Base-by-base conservation (phyloP, 1,139 yeast species). In the Taphrina wiesneri region DNA sequence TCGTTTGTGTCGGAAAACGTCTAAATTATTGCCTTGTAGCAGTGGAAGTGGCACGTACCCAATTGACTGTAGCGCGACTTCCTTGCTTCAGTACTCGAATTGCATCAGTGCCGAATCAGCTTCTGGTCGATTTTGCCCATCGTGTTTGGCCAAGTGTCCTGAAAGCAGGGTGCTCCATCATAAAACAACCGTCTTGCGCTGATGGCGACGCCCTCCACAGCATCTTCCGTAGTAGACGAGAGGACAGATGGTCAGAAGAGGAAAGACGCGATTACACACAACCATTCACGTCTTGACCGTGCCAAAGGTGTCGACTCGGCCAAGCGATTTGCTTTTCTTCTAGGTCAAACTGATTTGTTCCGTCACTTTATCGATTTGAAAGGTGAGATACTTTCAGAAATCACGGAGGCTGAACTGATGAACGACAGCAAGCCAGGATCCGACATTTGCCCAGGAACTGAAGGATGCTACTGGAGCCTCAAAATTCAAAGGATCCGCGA, bases 321-420 rank as follows among this genome's bases (percentile, higher is more conserved):
- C 9, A 85, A 82, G 71, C 80, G 98, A 68, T 90, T 90, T 80
- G 86, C 86, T 73, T 90, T 92, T 74, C 80, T 93, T 61, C 78
- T 93, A 62, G 91, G 96, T 0, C 79, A 92, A 56, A 89, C 96
- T 5, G 71, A 71, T 59, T 78, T 92, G 68, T 93, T 93, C 74
- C 85, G 96, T 64, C 92, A 90, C 74, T 93, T 93, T 75, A 90
- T 93, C 68, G 93, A 91, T 73, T 80, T 86, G 56, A 85, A 87
- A 70, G 93, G 96, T 9, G 81, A 87, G 53, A 85, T n/a, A 19
- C 34, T 17, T 25, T 13, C 30, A 45, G n/a, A 6, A 13, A 4
- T 13, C 15, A 23, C 25, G 11, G 17, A n/a, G 4, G 19, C 28
- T 5, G 7, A 1, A 11, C 19, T 47, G 13, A 36, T 41, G 28